phyloP scores from a whole-genome alignment of 257 asterid genomes.

The Scutellaria baicalensis region DNA sequence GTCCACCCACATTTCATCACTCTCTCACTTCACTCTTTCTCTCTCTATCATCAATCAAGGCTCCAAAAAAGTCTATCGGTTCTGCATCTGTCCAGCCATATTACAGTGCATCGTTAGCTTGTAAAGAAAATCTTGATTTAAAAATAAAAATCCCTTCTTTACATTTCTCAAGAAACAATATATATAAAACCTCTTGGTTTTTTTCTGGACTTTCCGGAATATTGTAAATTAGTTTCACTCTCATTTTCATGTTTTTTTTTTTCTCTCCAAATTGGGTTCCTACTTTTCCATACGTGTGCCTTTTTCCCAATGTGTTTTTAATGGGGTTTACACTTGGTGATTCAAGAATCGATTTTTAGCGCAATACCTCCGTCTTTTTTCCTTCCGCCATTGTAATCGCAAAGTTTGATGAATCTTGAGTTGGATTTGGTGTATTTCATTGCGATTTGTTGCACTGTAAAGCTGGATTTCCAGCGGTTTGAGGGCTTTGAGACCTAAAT shows the following conservation, averaged over 20 bases:
- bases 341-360: conserved; percentile 33
- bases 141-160: background rate
- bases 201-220: conserved; percentile 25
- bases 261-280: conserved; percentile 24
- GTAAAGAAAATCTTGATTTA: conserved; percentile 11
- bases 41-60: conserved; percentile 12
- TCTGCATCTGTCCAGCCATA: conserved; percentile 34
- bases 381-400: conserved; percentile 22
- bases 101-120: conserved; percentile 48
- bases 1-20: conserved; percentile 16
- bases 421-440: conserved; percentile 19
- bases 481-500: conserved; percentile 14
- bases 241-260: background rate
- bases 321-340: conserved; percentile 34
- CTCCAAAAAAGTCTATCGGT: background rate
- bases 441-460: background rate
- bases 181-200: conserved; percentile 16
- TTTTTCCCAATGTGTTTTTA: conserved; percentile 35
- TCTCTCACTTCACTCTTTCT: conserved; percentile 4
- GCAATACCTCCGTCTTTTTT: conserved; percentile 17
- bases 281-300: conserved; percentile 18
- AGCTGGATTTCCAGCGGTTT: conserved; percentile 8
- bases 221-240: conserved; percentile 11
- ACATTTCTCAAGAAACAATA: conserved; percentile 10
- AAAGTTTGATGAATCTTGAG: conserved; percentile 25